Percentiles rank a stretch among this genome's conserved stretches.
Conservation (phyloP, 2,329 filamentous ascomycete genomes). For the Apiospora aurea region DNA sequence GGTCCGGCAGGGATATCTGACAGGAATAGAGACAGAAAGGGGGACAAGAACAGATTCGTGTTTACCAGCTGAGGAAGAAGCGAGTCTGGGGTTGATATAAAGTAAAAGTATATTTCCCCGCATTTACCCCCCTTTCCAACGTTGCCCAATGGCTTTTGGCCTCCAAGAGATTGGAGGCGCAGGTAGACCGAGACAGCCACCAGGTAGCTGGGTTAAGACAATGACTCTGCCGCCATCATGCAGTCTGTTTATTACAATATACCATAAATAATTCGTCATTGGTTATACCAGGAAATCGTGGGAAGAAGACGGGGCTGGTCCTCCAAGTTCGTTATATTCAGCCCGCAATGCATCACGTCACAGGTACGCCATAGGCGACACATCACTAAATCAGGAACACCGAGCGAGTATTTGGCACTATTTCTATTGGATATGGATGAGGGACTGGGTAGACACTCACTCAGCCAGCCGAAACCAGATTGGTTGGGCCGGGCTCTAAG, state of each 20-base stretch:
- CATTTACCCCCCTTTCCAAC: slow-evolving; percentile 12
- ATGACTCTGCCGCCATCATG: not conserved
- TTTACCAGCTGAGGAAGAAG: not conserved
- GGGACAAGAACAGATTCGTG: not conserved
- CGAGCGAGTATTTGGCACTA: not conserved
- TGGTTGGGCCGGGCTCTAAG: no score
- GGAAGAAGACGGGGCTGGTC: not conserved
- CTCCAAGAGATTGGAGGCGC: not conserved
- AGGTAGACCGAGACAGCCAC: not conserved
- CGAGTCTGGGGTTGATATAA: not conserved
- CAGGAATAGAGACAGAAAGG: not conserved
- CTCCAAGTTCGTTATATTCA: not conserved
- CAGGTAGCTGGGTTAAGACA: not conserved
- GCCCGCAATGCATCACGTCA: not conserved
- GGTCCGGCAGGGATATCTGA: not conserved
- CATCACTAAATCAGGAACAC: not conserved
- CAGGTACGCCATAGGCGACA: not conserved
- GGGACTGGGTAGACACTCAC: not conserved
- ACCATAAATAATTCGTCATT: no score
- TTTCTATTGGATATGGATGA: slow-evolving; percentile 3
- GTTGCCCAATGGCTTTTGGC: not conserved
- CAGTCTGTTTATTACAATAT: not conserved
- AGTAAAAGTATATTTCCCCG: not conserved
- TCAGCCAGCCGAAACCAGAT: not conserved
- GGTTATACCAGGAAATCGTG: not conserved